Conservation (phyloP, 2,329 filamentous ascomycete species). For the Nigrospora osmanthi region DNA sequence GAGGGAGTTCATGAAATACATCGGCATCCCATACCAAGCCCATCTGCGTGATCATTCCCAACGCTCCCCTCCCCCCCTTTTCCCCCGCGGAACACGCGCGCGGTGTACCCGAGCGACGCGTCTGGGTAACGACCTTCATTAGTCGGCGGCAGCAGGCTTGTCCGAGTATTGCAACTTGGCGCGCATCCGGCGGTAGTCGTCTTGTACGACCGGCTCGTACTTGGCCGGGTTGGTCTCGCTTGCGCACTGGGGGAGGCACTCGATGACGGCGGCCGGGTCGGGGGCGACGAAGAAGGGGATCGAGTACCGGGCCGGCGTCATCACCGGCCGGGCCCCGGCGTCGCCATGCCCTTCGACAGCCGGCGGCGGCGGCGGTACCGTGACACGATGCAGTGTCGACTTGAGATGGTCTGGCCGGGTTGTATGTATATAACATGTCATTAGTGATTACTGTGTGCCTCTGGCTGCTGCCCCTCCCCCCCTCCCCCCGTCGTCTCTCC, state of each 20-base stretch:
- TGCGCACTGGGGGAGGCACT: constrained; percentile 40
- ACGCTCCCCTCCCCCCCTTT: no score
- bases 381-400: constrained; percentile 46
- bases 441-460: not conserved
- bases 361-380: constrained; percentile 35
- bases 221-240: constrained; percentile 33
- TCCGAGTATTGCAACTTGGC: constrained; percentile 17
- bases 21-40: no score
- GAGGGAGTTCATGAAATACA: no score
- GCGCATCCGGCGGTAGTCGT: constrained; percentile 19
- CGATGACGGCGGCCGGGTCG: constrained; percentile 39
- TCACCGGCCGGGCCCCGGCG: constrained; percentile 31
- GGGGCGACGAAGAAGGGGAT: constrained; percentile 53
- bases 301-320: constrained; percentile 45
- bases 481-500: no score
- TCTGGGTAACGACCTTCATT: no score
- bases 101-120: no score
- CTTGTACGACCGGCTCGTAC: constrained; percentile 34
- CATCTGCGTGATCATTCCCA: no score
- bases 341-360: constrained; percentile 23
- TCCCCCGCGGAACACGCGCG: no score
- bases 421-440: not conserved
- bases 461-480: no score
- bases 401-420: constrained; percentile 31
- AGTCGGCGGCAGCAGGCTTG: no score